A percentile compares a stretch with the other conserved stretches of the same genome.
These are phyloP conservation scores for Lyophyllum semitale DNA, from an alignment of 768 basidiomycete species.

Conservation along the genomic window DNA sequence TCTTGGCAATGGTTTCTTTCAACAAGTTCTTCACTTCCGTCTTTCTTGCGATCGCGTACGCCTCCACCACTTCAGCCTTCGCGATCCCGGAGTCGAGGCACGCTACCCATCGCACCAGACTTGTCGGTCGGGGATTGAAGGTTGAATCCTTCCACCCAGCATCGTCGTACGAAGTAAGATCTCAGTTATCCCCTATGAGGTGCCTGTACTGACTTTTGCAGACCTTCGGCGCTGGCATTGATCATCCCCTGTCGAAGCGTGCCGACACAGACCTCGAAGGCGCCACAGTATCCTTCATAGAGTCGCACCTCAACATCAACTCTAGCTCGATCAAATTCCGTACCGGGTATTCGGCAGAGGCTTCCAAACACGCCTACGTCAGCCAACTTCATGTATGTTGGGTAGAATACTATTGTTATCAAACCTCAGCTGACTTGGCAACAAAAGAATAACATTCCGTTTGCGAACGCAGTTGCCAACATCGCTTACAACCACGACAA, in stretches of 20 bases:
- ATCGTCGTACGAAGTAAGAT: conserved; percentile 35
- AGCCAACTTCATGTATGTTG: conserved; percentile 22
- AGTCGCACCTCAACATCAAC: conserved; percentile 2
- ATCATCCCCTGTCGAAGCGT: background rate
- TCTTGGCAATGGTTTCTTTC: conserved; percentile 22
- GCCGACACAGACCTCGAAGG: background rate
- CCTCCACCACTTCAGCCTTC: conserved; percentile 25
- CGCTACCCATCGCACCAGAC: conserved; percentile 31
- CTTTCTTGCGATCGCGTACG: conserved; percentile 28
- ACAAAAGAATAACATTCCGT: conserved; percentile 17
- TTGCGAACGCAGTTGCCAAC: conserved; percentile 22
- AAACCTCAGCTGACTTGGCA: background rate
- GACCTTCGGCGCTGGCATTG: conserved; percentile 8
- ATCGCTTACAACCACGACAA: conserved; percentile 18
- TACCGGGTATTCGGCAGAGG: conserved; percentile 17
- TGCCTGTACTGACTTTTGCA: conserved; percentile 19
- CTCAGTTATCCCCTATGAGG: background rate
- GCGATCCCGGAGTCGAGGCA: conserved; percentile 32
- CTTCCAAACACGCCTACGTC: conserved; percentile 23
- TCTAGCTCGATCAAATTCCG: conserved; percentile 5
- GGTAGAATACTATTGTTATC: background rate
- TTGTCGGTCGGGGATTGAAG: conserved; percentile 29
- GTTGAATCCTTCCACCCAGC: conserved; percentile 38
- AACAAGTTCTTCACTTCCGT: conserved; percentile 32
- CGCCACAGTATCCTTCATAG: conserved; percentile 1